Percentiles rank a stretch among this genome's conserved stretches.
Evolutionary conservation across 345 rosid genomes (phyloP).

Genomic region (Sonneratia caseolaris): DNA sequence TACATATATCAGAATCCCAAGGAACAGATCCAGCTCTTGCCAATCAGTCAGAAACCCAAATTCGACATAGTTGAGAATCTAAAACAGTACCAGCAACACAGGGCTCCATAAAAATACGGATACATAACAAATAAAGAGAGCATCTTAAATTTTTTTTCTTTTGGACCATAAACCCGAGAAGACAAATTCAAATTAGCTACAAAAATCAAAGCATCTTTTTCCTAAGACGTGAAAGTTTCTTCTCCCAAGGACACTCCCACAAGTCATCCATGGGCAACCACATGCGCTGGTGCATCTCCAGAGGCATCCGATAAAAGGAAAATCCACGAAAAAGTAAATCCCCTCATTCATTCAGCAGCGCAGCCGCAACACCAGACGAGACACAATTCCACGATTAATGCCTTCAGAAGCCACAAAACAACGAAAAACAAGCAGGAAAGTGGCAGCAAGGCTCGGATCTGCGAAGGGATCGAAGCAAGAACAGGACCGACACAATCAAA

Average conservation of each 20-base stretch:
- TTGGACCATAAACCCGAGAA: no score
- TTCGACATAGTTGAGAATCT: background rate
- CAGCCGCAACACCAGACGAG: background rate
- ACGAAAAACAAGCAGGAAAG: background rate
- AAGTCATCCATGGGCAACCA: no score
- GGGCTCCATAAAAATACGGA: background rate
- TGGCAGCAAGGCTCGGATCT: background rate
- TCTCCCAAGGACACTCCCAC: no score
- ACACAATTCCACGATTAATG: background rate
- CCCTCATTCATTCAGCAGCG: background rate
- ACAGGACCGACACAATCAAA: background rate
- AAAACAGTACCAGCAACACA: background rate
- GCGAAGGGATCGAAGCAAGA: background rate
- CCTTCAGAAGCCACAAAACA: background rate
- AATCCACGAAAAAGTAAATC: background rate
- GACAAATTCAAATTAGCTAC: background rate
- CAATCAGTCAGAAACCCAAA: background rate
- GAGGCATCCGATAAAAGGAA: no score
- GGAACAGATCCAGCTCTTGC: background rate
- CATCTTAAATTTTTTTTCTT: background rate
- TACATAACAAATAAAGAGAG: background rate
- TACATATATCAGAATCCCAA: background rate
- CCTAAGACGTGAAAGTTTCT: no score
- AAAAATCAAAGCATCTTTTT: background rate
- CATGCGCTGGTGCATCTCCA: no score